Evolutionary conservation across 2,329 filamentous ascomycete genomes (phyloP).

Genomic region (Ophiostoma pallidulum): DNA sequence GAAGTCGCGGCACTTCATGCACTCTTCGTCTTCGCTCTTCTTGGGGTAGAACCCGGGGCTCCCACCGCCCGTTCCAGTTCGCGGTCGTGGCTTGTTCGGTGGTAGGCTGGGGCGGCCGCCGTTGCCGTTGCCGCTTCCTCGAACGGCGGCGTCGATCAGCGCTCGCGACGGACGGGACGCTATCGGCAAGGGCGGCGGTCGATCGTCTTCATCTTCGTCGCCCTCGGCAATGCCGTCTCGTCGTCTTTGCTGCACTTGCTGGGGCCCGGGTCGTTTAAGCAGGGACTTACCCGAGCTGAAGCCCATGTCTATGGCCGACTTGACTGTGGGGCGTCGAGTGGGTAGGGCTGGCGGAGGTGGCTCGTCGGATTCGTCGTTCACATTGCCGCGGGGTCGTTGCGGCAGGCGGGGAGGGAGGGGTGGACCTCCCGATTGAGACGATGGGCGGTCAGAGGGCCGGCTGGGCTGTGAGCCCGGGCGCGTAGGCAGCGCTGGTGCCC

Average conservation of each 20-base stretch:
- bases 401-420: constrained; percentile 8
- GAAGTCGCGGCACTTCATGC: constrained; percentile 81
- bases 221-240: constrained; percentile 1
- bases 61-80: constrained; percentile 1
- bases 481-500: constrained; percentile 5
- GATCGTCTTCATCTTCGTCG: constrained; percentile 23
- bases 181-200: constrained; percentile 43
- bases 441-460: background rate
- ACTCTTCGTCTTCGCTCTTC: constrained; percentile 31
- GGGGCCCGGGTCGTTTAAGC: background rate
- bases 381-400: constrained; percentile 26
- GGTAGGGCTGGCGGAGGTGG: constrained; percentile 44
- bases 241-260: constrained; percentile 3
- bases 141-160: constrained; percentile 37
- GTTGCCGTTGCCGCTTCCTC: constrained; percentile 14
- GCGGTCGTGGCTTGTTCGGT: constrained; percentile 16
- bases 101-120: constrained; percentile 7
- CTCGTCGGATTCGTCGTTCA: constrained; percentile 34
- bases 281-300: constrained; percentile 13
- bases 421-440: no score
- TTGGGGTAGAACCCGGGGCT: constrained; percentile 2
- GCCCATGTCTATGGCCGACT: constrained; percentile 23
- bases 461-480: constrained; percentile 1
- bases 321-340: constrained; percentile 29
- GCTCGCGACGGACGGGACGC: constrained; percentile 41